Evolutionary conservation across 169 alveolate genomes (phyloP), one percentile per base, ranked within the genome.

Genomic region (Ichthyophthirius multifiliis): DNA sequence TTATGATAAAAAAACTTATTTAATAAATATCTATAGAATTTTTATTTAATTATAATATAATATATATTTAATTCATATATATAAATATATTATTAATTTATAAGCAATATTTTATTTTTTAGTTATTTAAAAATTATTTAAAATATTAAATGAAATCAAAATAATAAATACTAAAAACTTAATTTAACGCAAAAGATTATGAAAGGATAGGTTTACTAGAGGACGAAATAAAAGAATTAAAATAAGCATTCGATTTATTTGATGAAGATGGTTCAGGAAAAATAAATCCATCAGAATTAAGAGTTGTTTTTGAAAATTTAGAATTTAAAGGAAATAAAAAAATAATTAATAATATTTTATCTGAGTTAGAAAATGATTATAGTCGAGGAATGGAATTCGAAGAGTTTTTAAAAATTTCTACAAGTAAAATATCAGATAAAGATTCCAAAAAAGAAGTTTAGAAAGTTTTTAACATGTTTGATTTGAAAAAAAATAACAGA

Each of bases 381-480:
- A 37, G 67, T 34, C 81, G 86, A 5, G 75, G 81, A 13, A 79
- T 79, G 32, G 86, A 55, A 9, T 79, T 79, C 30, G 81, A 71
- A 45, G 86, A 79, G 18, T 79, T 79, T 37, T 47, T 79, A 9
- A 44, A 67, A 35, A 46, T 79, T 32, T 79, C 86, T n/a, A 79
- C 86, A 13, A 44, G 81, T 10, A 79, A 79, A 35, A 75, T 67
- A 7, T 46, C 73, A n/a, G 92, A 90, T 79, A 90, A 86, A 65
- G 89, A 85, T 44, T 73, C 89, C 12, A 76, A 75, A 48, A 65
- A 84, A 43, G 85, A 85, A 77, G 41, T 87, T 16, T 85, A 90
- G 48, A 87, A 90, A 74, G 92, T 90, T 16, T 90, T 90, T 45
- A 86, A 77, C n/a, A 62, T 90, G 39, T 90, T 86, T 76, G 92